Conservation (phyloP, 768 basidiomycete species). For the Trichaptum fuscoviolaceum region DNA sequence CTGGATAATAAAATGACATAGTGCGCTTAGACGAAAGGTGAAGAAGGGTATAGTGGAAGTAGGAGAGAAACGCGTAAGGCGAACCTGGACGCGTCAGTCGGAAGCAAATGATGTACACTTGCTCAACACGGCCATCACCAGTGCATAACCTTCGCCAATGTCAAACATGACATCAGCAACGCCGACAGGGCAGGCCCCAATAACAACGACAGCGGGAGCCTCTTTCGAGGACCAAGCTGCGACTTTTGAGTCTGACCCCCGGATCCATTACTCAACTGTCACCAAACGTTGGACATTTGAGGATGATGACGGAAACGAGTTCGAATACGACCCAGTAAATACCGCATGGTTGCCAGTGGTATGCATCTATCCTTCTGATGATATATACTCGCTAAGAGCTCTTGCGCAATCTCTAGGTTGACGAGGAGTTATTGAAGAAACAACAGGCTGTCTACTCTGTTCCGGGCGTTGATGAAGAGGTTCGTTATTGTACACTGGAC, state of each 20-base stretch:
- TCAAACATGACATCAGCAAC: slow-evolving; percentile 9
- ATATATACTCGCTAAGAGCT: background rate
- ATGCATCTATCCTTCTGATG: slow-evolving; percentile 25
- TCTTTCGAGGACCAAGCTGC: slow-evolving; percentile 53
- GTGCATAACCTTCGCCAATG: background rate
- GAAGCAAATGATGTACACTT: background rate
- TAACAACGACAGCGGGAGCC: slow-evolving; percentile 47
- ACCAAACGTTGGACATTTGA: slow-evolving; percentile 84
- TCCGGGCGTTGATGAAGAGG: slow-evolving; percentile 90
- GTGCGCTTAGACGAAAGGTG: background rate
- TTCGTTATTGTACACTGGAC: slow-evolving; percentile 32
- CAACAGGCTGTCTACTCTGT: slow-evolving; percentile 97
- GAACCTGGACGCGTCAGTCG: background rate
- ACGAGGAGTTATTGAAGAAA: slow-evolving; percentile 78
- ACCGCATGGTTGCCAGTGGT: slow-evolving; percentile 84
- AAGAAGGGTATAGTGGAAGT: background rate
- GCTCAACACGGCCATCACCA: background rate
- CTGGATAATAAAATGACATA: background rate
- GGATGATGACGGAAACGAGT: slow-evolving; percentile 82
- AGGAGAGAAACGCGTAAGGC: background rate
- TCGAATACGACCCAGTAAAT: slow-evolving; percentile 79
- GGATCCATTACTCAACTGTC: slow-evolving; percentile 73
- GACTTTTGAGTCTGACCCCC: slow-evolving; percentile 75
- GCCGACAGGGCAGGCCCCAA: slow-evolving; percentile 22
- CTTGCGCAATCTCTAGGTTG: slow-evolving; percentile 48